Base-by-base conservation (phyloP, 2,329 filamentous ascomycete genomes). In the Aspergillus costaricaensis region DNA sequence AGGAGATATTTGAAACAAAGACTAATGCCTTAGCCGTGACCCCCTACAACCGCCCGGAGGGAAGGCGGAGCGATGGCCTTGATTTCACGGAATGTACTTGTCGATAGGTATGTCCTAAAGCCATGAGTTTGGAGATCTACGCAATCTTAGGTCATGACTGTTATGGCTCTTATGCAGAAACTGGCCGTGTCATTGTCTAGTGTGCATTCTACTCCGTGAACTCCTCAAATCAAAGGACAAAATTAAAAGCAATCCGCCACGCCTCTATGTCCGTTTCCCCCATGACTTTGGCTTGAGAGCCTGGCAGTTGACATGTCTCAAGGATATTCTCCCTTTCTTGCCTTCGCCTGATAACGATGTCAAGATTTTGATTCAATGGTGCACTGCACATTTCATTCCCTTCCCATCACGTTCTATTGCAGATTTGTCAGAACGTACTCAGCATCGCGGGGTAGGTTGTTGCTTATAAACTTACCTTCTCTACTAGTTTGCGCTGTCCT, bases 101-200 rank as follows among this genome's bases (percentile, higher is more conserved):
- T 21, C 6, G 19, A 23, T 23, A 44, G 41, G 41, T 44, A 23
- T 21, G 10, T 14, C 19, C 19, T 6, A 23, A 44, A 44, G 41
- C 41, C 2, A 44, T 14, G 21, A 15, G 14, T 14, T 49, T 49
- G 44, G 21, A 27, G 15, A 8, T 14, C 25, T 32, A 50, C 8
- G 9, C 14, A 23, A 21, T n/a, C 14, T 9, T 4, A n/a, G 25
- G 25, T 12, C 25, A 27, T n/a, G 27, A 30, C 27, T 30, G 7
- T 2, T 19, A 10, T 30, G n/a, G 25, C 23, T 17, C 4, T 32
- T 9, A 50, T 50, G 9, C 25, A 25, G 8, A 32, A 50, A 27
- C 4, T 44, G 25, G 47, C 47, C 47, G 25, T 50, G n/a, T 50
- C 47, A 32, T 50, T 50, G 47, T 50, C 47, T 50, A 50, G 30